Conservation (phyloP, 1,284 basidiomycete species). For the Ustilago cynodontis region DNA sequence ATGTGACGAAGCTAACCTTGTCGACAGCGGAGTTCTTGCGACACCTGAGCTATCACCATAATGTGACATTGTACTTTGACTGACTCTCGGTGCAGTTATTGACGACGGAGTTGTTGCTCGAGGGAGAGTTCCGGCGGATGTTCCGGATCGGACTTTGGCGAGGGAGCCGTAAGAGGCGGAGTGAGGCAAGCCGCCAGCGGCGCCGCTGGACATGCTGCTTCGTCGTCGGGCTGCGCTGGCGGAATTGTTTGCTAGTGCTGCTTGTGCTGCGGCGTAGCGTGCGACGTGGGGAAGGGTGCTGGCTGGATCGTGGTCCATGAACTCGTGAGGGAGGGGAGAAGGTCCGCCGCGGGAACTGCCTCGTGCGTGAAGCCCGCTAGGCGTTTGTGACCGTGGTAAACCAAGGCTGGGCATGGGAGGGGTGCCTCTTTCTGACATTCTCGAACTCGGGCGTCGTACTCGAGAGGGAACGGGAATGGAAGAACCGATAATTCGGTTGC, state of each 20-base stretch:
- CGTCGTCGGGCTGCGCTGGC: conserved; percentile 26
- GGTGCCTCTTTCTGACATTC: conserved; percentile 44
- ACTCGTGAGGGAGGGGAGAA: conserved; percentile 47
- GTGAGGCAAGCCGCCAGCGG: conserved; percentile 21
- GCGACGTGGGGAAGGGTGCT: conserved; percentile 41
- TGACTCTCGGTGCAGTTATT: conserved; percentile 8
- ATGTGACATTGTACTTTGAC: conserved; percentile 16
- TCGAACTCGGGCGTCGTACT: conserved; percentile 52
- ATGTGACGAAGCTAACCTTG: conserved; percentile 27
- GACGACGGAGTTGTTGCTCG: conserved; percentile 28
- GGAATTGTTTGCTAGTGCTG: neutral
- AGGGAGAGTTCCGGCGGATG: conserved; percentile 6
- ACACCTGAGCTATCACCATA: conserved; percentile 2
- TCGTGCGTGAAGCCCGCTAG: conserved; percentile 17
- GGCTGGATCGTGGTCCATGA: conserved; percentile 63
- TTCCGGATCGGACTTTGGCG: conserved; percentile 31
- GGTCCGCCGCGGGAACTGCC: conserved; percentile 24
- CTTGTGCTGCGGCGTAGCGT: conserved; percentile 33
- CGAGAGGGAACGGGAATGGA: conserved; percentile 61
- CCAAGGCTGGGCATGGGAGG: conserved; percentile 46
- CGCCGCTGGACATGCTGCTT: conserved; percentile 30
- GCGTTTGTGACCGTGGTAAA: conserved; percentile 43
- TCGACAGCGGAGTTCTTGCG: conserved; percentile 31
- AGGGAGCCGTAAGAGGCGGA: conserved; percentile 35
- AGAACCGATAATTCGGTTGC: conserved; percentile 50